These are phyloP conservation scores for Phyllosticta paracitricarpa DNA, from an alignment of 2,329 filamentous ascomycete genomes.

Conservation along the genomic window DNA sequence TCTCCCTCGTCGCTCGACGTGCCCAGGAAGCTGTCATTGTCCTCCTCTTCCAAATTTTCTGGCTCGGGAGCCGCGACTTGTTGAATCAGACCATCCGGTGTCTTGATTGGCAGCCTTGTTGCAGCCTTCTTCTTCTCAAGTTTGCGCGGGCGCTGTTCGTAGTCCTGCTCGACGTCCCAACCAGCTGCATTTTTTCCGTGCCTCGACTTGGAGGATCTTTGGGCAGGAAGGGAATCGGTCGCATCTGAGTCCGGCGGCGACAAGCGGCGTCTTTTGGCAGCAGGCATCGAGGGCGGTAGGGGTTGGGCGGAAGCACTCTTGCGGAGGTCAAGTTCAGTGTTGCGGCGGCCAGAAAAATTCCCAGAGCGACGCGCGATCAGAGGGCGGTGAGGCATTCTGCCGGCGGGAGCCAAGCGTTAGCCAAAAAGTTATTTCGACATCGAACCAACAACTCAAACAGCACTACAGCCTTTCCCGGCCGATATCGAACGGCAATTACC, in stretches of 20 bases:
- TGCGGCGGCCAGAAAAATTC: background rate
- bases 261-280: slow-evolving; percentile 27
- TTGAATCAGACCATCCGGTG: slow-evolving; percentile 63
- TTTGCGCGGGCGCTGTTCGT: slow-evolving; percentile 71
- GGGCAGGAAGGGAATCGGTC: slow-evolving; percentile 9
- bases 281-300: slow-evolving; percentile 25
- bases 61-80: slow-evolving; percentile 25
- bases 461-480: background rate
- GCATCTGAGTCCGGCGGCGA: slow-evolving; percentile 20
- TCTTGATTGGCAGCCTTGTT: slow-evolving; percentile 77
- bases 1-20: slow-evolving; percentile 43
- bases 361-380: background rate
- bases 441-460: slow-evolving; percentile 3
- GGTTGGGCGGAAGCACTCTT: slow-evolving; percentile 17
- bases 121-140: slow-evolving; percentile 61
- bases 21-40: slow-evolving; percentile 55
- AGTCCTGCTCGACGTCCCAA: slow-evolving; percentile 89
- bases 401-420: slow-evolving; percentile 24
- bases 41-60: slow-evolving; percentile 42
- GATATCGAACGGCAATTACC: background rate
- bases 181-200: slow-evolving; percentile 67
- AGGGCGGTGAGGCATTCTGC: background rate
- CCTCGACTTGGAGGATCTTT: slow-evolving; percentile 29
- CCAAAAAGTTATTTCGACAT: slow-evolving; percentile 10
- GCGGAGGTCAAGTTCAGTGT: slow-evolving; percentile 1